phyloP scores from a whole-genome alignment of 805 yeast genomes.

The Barnettozyma botsteinii region DNA sequence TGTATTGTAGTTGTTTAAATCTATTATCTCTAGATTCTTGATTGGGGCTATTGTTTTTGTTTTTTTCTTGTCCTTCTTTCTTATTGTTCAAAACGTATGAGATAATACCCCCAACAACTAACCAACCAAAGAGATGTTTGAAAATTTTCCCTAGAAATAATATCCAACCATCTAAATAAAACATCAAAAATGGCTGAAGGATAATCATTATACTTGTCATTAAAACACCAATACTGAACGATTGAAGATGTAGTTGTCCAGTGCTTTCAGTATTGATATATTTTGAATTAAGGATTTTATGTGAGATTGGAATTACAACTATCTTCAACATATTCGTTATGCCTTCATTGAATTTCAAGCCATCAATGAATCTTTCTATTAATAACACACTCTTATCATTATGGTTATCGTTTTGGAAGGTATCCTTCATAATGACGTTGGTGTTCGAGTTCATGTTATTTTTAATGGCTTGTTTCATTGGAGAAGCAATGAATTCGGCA shows the following conservation, averaged over 20 bases:
- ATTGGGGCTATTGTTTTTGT: too few species aligned
- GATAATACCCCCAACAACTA: constrained; percentile 14
- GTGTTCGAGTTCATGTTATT: not conserved
- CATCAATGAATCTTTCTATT: constrained; percentile 13
- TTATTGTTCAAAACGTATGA: constrained; percentile 15
- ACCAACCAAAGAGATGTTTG: constrained; percentile 17
- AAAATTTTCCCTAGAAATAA: constrained; percentile 16
- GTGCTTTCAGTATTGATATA: constrained; percentile 19
- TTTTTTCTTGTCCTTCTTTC: constrained; percentile 1
- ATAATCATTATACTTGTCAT: constrained; percentile 14
- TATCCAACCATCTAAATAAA: constrained; percentile 23
- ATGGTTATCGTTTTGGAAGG: not conserved
- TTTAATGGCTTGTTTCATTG: not conserved
- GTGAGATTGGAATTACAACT: not conserved
- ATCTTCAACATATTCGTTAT: constrained; percentile 1
- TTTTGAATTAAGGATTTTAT: constrained; percentile 13
- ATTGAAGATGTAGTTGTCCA: constrained; percentile 25
- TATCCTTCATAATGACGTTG: not conserved
- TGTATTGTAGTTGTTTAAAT: constrained; percentile 18
- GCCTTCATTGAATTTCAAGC: constrained; percentile 9
- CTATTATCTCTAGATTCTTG: constrained; percentile 2
- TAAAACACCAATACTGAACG: constrained; percentile 21
- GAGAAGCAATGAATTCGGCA: not conserved
- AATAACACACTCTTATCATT: not conserved
- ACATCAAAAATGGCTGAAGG: constrained; percentile 21